These are phyloP conservation scores for Prunus padus DNA, from an alignment of 306 rosid genomes.

Conservation along the genomic window DNA sequence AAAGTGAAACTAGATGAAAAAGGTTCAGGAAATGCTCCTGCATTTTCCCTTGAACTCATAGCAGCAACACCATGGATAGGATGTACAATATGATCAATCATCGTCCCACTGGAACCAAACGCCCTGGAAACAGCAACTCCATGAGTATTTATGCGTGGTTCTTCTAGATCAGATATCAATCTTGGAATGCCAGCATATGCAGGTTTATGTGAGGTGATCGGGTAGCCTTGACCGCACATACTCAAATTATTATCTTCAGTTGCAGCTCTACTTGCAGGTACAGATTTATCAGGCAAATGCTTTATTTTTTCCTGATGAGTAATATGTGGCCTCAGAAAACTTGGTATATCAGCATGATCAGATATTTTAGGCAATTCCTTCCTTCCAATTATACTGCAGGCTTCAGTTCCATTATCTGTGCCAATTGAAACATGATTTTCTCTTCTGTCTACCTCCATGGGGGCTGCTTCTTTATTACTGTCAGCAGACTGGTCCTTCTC, in stretches of 20 bases:
- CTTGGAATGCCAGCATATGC: constrained; percentile 40
- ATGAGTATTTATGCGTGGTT: constrained; percentile 37
- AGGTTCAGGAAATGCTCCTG: constrained; percentile 42
- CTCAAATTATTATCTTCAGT: constrained; percentile 38
- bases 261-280: constrained; percentile 27
- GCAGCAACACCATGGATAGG: constrained; percentile 39
- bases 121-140: constrained; percentile 40
- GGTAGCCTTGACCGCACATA: constrained; percentile 39
- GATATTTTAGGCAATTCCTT: constrained; percentile 43
- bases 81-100: constrained; percentile 42
- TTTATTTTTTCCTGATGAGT: constrained; percentile 37
- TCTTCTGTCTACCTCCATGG: constrained; percentile 39
- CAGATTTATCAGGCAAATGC: constrained; percentile 43
- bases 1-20: constrained; percentile 44
- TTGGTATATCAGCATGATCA: constrained; percentile 34
- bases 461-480: constrained; percentile 47
- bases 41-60: constrained; percentile 39
- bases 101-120: constrained; percentile 46
- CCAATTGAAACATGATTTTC: constrained; percentile 23
- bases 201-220: constrained; percentile 32
- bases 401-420: constrained; percentile 38
- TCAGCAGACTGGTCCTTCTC: constrained; percentile 44
- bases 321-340: constrained; percentile 43
- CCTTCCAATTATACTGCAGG: constrained; percentile 40
- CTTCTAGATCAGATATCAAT: constrained; percentile 40